Base-by-base conservation (phyloP, 371 early-diverging fungal genomes). In the Umbelopsis sp. region DNA sequence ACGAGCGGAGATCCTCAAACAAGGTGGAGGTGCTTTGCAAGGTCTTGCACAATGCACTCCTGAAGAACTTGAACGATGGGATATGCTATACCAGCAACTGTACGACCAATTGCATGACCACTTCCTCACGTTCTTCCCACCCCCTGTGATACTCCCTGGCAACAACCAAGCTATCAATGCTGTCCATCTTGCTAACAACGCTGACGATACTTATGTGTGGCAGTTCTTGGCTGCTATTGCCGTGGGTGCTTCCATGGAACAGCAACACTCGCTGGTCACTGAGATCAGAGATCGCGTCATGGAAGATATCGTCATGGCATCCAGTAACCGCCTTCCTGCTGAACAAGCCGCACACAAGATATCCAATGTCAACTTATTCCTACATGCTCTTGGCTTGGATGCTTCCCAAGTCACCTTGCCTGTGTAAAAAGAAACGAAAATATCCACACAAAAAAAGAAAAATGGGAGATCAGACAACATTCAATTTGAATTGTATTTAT, bases 161-260 rank as follows among this genome's bases (percentile, higher is more conserved):
- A 70, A 80, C 50, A 85, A 86, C 18, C 83, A 89, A 18, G 82
- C 79, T 50, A 76, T 78, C 14, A 74, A 72, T 64, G 73, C 78
- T 63, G 71, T 75, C 37, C 81, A 82, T 45, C 44, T 82, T 48
- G 75, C 80, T 16, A 53, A 77, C 35, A 70, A 67, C 22, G 76
- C 87, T 4, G 96, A 97, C 73, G 97, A 97, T 73, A 87, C 92
- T 66, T 94, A 94, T 73, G 94, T 97, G n/a, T 98, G 99, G 99
- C 97, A 97, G 78, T 98, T 98, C 71, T 82, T 98, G 80, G 96
- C 99, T 4, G 92, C 97, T 1, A 87, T 98, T 84, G 97, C 97
- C 3, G 92, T 96, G 0, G 94, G 95, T 16, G 97, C 98, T 0
- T 90, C 93, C 0, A 91, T 92, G 70, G 97, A 97, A 45, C 96